These are phyloP conservation scores for Mortierella alpina DNA, from an alignment of 192 early-diverging fungal genomes.

Conservation along the genomic window DNA sequence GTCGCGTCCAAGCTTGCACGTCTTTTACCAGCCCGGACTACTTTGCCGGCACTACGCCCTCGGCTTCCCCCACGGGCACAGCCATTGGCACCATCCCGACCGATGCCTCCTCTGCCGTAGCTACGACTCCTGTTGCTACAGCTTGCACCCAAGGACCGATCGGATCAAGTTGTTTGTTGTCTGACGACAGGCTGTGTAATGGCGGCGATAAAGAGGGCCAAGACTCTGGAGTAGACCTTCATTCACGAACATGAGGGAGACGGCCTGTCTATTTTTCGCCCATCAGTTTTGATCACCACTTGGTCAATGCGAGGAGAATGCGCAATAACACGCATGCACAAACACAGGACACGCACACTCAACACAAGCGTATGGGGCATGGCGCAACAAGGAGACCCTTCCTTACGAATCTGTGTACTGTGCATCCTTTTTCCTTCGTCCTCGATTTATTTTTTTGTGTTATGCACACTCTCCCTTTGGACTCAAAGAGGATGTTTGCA, in stretches of 20 bases:
- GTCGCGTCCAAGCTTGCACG: conserved; percentile 57
- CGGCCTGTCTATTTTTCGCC: neutral
- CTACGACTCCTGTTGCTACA: neutral
- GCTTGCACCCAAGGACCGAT: conserved; percentile 2
- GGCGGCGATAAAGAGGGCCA: conserved; percentile 13
- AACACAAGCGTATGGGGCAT: too few relatives aligned
- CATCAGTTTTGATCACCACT: neutral
- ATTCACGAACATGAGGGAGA: conserved; percentile 14
- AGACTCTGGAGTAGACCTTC: conserved; percentile 26
- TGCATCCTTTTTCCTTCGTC: too few relatives aligned
- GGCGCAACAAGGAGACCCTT: too few relatives aligned
- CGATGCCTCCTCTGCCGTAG: neutral
- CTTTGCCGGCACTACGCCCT: neutral
- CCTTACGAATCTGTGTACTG: too few relatives aligned
- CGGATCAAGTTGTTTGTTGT: neutral
- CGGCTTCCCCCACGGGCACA: neutral
- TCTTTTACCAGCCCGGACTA: conserved; percentile 51
- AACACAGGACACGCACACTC: too few relatives aligned
- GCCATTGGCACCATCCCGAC: neutral
- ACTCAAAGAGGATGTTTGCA: too few relatives aligned
- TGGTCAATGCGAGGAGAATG: too few relatives aligned
- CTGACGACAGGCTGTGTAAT: neutral
- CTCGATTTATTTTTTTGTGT: too few relatives aligned
- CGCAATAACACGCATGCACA: too few relatives aligned
- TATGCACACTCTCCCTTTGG: too few relatives aligned